These are phyloP conservation scores for Syzygium aromaticum DNA, from an alignment of 345 rosid genomes.

Conservation along the genomic window DNA sequence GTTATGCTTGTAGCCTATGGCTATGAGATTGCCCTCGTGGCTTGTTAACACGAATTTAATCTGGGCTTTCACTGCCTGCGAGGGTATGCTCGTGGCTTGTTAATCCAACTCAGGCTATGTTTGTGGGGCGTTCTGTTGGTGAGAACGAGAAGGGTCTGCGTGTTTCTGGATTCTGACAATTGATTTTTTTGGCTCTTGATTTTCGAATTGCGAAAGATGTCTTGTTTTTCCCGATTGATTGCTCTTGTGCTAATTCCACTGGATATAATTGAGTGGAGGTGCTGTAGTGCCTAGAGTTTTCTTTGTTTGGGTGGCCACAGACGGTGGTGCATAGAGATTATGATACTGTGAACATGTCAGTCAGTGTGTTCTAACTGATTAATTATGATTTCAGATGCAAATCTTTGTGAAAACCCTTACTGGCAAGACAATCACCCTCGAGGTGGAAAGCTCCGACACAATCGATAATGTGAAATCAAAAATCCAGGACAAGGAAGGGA, in stretches of 20 bases:
- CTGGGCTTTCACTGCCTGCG: background rate
- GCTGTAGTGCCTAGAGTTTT: background rate
- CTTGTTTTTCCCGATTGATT: background rate
- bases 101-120: background rate
- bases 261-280: background rate
- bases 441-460: background rate
- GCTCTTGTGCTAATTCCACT: background rate
- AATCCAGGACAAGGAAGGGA: slow-evolving; percentile 2
- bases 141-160: background rate
- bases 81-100: background rate
- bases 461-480: background rate
- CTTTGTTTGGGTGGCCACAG: background rate
- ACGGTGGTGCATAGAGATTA: background rate
- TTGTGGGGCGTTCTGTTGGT: background rate
- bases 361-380: background rate
- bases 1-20: background rate
- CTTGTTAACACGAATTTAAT: background rate
- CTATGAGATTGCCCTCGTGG: background rate
- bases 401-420: slow-evolving; percentile 1
- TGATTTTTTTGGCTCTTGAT: background rate
- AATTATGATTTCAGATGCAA: background rate
- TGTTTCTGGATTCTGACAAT: background rate
- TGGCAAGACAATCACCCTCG: slow-evolving; percentile 1
- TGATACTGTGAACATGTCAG: background rate
- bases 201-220: background rate